Conservation (phyloP, 306 rosid species). For the Prunus padus region DNA sequence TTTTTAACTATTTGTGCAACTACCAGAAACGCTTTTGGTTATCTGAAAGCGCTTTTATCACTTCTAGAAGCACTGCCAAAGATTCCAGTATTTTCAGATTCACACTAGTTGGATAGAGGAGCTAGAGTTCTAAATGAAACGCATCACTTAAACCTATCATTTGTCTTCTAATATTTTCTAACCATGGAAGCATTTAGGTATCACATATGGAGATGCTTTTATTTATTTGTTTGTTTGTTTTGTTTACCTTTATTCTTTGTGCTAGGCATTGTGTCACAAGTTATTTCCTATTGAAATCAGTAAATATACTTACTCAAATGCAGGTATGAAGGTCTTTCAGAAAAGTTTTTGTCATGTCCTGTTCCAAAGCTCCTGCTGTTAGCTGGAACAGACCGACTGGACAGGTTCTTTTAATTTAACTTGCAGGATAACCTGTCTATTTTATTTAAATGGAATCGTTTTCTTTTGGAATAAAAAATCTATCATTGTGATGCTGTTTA, state of each 20-base stretch:
- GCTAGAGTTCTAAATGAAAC: not conserved
- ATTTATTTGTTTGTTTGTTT: not conserved
- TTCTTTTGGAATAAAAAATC: not conserved
- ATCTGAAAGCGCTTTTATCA: not conserved
- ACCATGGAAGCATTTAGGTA: not conserved
- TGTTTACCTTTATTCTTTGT: not conserved
- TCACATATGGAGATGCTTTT: not conserved
- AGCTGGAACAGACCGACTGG: conserved; percentile 97
- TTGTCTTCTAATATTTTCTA: not conserved
- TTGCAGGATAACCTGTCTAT: conserved; percentile 13
- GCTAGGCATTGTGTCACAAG: not conserved
- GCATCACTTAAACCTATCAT: not conserved
- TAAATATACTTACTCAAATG: not conserved
- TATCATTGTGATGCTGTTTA: conserved; percentile 15
- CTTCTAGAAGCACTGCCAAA: not conserved
- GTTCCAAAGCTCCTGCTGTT: conserved; percentile 87
- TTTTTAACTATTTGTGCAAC: not conserved
- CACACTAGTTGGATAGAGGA: not conserved
- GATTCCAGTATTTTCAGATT: not conserved
- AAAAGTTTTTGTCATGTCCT: conserved; percentile 70
- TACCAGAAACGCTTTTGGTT: not conserved
- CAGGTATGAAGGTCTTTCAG: conserved; percentile 99
- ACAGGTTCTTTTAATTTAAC: conserved; percentile 51
- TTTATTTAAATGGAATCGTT: not conserved
- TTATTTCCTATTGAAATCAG: not conserved